Percentiles rank a stretch among this genome's conserved stretches.
These are phyloP conservation scores for Sisymbrium irio DNA, from an alignment of 345 rosid species.

Conservation along the genomic window DNA sequence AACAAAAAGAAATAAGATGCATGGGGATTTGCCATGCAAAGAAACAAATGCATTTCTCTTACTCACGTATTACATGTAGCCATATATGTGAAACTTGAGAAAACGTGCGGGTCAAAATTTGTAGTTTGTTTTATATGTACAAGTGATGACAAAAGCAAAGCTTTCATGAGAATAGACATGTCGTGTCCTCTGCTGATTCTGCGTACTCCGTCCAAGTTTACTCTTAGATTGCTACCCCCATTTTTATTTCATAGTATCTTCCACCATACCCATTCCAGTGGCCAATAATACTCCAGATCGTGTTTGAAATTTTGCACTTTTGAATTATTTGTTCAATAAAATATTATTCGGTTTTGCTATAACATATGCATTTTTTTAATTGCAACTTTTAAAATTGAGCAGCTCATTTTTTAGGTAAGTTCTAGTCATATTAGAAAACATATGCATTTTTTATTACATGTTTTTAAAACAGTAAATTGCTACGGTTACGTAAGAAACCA, in stretches of 20 bases:
- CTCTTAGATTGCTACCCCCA: constrained; percentile 19
- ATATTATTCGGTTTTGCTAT: background rate
- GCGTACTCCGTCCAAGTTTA: constrained; percentile 17
- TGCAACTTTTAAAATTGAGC: background rate
- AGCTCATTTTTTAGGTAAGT: background rate
- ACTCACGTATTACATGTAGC: constrained; percentile 30
- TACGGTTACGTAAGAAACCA: background rate
- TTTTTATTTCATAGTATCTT: background rate
- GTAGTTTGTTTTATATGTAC: constrained; percentile 26
- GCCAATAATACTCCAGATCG: background rate
- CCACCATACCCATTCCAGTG: constrained; percentile 8
- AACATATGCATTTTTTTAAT: background rate
- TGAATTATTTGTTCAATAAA: background rate
- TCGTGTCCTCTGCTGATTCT: constrained; percentile 28
- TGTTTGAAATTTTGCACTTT: background rate
- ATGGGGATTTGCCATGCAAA: constrained; percentile 38
- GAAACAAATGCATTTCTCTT: constrained; percentile 31
- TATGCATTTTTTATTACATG: background rate
- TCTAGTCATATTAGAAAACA: background rate
- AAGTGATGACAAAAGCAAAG: constrained; percentile 33
- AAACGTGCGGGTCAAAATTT: constrained; percentile 26
- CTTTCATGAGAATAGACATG: constrained; percentile 36
- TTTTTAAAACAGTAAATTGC: background rate
- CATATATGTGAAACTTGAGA: constrained; percentile 33
- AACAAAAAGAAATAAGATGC: constrained; percentile 1